phyloP scores from a whole-genome alignment of 75 land plant species.

The Chamaecyparis obtusa region DNA sequence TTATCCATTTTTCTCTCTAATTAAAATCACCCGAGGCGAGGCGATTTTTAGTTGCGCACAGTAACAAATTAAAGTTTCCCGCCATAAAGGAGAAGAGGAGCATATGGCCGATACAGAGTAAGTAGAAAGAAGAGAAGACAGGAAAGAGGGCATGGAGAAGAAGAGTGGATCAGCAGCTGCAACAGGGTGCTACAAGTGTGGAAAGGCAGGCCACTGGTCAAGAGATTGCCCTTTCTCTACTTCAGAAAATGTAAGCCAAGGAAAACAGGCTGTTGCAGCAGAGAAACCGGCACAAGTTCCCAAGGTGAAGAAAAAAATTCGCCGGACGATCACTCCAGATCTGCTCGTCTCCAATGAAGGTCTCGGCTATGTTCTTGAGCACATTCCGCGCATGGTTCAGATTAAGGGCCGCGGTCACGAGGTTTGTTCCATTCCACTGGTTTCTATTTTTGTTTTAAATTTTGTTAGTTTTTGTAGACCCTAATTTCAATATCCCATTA shows the following conservation, averaged over 20 bases:
- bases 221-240: constrained; percentile 77
- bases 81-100: background rate
- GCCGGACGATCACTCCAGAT: constrained; percentile 81
- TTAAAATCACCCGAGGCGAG: no score
- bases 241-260: background rate
- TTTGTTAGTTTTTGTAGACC: background rate
- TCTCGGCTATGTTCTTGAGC: constrained; percentile 83
- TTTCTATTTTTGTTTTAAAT: background rate
- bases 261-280: background rate
- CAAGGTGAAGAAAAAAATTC: constrained; percentile 30
- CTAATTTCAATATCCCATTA: background rate
- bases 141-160: background rate
- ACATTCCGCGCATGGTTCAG: constrained; percentile 74
- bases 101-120: background rate
- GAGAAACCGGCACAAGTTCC: background rate
- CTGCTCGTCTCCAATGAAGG: constrained; percentile 81
- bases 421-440: constrained; percentile 28
- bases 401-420: constrained; percentile 85
- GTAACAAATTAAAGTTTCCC: background rate
- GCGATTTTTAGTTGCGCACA: no score
- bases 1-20: no score
- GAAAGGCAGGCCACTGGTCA: constrained; percentile 95
- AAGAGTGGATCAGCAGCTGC: constrained; percentile 17
- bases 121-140: background rate
- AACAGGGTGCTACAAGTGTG: constrained; percentile 98